Base-by-base conservation (phyloP, 2,329 filamentous ascomycete genomes). In the Endothia cerciana region DNA sequence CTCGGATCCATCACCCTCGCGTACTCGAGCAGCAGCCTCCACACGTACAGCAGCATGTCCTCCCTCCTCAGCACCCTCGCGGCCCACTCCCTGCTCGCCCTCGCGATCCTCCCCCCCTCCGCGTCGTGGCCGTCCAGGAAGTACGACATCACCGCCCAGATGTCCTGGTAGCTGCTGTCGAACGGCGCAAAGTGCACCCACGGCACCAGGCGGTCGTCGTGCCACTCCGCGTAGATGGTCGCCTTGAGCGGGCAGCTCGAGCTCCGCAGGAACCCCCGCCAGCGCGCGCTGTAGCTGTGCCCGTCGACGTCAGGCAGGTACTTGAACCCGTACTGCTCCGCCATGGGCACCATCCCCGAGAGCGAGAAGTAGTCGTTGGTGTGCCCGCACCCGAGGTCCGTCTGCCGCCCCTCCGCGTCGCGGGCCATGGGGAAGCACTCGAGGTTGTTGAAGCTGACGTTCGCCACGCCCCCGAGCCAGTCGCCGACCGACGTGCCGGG, bases 151-250 rank as follows among this genome's bases (percentile, higher is more conserved):
- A 89, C 81, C 11, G 83, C 83, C 70, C 90, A 91, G 11, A 91
- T 73, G 58, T 92, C 91, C 62, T 85, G 79, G 66, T 87, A 90
- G 1, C 85, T 85, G 72, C 89, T 90, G 74, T 91, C 88, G 71
- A 93, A 82, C 1, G 91, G 90, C 1, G 89, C 85, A 71, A 91
- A 93, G 76, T 93, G 91, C 69, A 85, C 79, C 90, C 90, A 93
- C 0, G 89, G 86, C 19, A 87, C 77, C 0, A 93, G 80, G 5
- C 90, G 83, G 56, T 85, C 83, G 73, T 92, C 90, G 73, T 92
- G 90, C 91, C 91, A 93, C 74, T 93, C 91, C 13, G 85, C 79
- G 74, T 90, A 93, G 55, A 92, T 82, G 3, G 90, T 92, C 15
- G 87, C 84, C 77, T 93, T 93, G 73, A 93, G 84, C 1, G 88